Percentiles rank a stretch among this genome's conserved stretches.
Conservation (phyloP, 345 rosid species). For the Rubroshorea leprosula region DNA sequence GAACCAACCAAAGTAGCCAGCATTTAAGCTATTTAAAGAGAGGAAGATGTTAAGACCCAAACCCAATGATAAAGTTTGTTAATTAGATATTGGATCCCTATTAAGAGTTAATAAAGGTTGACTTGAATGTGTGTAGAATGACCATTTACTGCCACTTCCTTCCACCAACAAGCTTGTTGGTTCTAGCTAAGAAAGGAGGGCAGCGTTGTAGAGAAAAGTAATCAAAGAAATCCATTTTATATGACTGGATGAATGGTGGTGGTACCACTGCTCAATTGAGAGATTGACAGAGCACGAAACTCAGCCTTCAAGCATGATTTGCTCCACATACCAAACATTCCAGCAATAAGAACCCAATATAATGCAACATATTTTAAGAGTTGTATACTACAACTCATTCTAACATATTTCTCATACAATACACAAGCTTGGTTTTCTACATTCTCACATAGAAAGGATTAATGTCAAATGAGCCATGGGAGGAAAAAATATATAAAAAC, state of each 20-base stretch:
- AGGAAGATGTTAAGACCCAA: background rate
- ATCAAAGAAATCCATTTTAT: background rate
- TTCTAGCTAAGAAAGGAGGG: background rate
- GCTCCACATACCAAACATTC: background rate
- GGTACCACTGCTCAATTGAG: background rate
- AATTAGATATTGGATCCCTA: background rate
- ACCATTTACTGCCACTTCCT: background rate
- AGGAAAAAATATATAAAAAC: no score
- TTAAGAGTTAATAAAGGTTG: background rate
- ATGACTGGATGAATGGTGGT: background rate
- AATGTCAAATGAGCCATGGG: no score
- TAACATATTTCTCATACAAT: no score
- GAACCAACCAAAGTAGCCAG: background rate
- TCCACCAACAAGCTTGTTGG: background rate
- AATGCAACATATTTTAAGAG: no score
- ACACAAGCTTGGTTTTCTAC: no score
- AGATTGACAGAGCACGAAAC: constrained; percentile 1
- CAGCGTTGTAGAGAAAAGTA: background rate
- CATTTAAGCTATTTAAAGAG: background rate
- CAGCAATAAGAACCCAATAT: no score
- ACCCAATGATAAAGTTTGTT: background rate
- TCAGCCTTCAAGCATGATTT: background rate
- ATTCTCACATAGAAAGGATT: no score
- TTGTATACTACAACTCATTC: no score
- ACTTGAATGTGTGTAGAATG: constrained; percentile 1